Evolutionary conservation across 371 early-diverging fungal genomes (phyloP).

Genomic region (Syncephalastrum contaminatum): DNA sequence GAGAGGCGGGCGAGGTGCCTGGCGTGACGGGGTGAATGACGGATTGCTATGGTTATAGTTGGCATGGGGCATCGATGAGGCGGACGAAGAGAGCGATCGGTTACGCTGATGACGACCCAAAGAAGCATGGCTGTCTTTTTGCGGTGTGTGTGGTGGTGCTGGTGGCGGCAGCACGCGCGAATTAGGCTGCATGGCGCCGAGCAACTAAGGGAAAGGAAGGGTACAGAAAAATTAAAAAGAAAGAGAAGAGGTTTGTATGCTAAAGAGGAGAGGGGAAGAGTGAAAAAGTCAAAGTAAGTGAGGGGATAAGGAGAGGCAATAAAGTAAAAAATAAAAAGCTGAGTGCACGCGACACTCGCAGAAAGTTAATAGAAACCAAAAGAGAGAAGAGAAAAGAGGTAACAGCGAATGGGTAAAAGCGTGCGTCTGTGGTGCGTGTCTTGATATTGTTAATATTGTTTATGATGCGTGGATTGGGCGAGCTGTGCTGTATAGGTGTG

Average conservation of each 20-base stretch:
- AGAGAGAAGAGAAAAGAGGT: too few species aligned
- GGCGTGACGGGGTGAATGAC: neutral
- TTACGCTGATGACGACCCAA: constrained; percentile 4
- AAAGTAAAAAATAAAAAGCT: too few species aligned
- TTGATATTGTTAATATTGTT: too few species aligned
- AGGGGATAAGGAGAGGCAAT: neutral
- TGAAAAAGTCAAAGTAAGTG: constrained; percentile 2
- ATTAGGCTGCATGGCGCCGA: constrained; percentile 14
- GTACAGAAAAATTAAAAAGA: constrained; percentile 8
- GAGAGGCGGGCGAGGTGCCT: too few species aligned
- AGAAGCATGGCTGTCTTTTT: too few species aligned
- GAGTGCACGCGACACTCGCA: too few species aligned
- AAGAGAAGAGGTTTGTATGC: neutral
- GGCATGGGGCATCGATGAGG: neutral
- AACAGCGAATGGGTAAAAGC: too few species aligned
- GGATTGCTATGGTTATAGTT: neutral
- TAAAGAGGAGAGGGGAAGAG: neutral
- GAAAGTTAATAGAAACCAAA: too few species aligned
- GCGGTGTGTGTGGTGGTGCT: neutral
- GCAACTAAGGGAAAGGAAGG: neutral
- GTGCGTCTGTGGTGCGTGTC: too few species aligned
- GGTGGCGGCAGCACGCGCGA: constrained; percentile 13
- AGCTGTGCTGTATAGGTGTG: too few species aligned
- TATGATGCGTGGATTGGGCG: too few species aligned
- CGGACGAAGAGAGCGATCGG: constrained; percentile 3